These are phyloP conservation scores for Platismatia glauca DNA, from an alignment of 495 filamentous ascomycete species.

Conservation along the genomic window DNA sequence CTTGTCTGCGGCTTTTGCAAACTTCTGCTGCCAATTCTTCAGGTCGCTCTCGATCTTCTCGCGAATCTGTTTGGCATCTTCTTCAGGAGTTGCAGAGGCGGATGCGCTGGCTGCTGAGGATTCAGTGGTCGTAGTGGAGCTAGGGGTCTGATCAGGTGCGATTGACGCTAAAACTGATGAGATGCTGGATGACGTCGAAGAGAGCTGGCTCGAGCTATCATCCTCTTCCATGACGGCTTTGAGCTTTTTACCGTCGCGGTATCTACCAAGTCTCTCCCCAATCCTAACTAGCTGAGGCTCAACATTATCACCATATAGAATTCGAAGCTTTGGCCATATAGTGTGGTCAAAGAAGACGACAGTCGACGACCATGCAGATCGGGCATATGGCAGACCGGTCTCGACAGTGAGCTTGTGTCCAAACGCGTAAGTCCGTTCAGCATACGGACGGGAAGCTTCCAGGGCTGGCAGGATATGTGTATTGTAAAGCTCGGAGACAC, in stretches of 20 bases:
- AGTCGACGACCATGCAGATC: constrained; percentile 57
- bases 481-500: constrained; percentile 57
- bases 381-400: constrained; percentile 64
- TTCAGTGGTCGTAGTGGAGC: constrained; percentile 23
- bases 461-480: constrained; percentile 68
- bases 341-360: constrained; percentile 61
- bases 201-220: constrained; percentile 14
- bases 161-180: constrained; percentile 28
- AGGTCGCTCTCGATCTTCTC: constrained; percentile 72
- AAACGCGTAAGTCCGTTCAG: constrained; percentile 56
- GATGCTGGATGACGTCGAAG: constrained; percentile 23
- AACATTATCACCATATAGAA: constrained; percentile 81
- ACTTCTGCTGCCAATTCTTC: constrained; percentile 73
- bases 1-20: constrained; percentile 70
- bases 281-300: constrained; percentile 93
- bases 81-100: constrained; percentile 31
- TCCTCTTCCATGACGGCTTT: constrained; percentile 47
- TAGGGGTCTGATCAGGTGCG: constrained; percentile 19
- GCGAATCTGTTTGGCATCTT: constrained; percentile 46
- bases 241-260: constrained; percentile 58
- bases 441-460: constrained; percentile 60
- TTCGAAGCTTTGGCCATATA: constrained; percentile 68
- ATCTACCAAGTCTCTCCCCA: constrained; percentile 76
- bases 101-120: constrained; percentile 22
- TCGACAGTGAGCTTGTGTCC: constrained; percentile 56